Evolutionary conservation across 306 rosid genomes (phyloP).

Genomic region (Vigna angularis): DNA sequence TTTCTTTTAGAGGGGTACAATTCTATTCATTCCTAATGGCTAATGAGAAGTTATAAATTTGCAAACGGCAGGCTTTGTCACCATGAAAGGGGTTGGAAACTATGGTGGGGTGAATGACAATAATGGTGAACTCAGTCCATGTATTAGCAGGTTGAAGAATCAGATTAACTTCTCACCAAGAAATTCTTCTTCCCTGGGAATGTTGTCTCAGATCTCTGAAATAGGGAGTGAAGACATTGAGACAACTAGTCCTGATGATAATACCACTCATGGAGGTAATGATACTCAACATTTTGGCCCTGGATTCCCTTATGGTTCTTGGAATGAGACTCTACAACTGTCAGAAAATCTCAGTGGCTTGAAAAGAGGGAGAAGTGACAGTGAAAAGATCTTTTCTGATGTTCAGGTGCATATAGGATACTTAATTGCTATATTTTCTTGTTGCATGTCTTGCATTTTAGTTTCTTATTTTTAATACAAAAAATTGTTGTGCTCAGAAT

Average conservation of each 20-base stretch:
- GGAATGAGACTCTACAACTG: conserved; percentile 65
- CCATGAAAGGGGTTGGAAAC: conserved; percentile 57
- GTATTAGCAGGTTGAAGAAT: conserved; percentile 61
- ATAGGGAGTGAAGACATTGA: conserved; percentile 58
- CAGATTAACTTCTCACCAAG: conserved; percentile 66
- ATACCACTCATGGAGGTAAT: conserved; percentile 47
- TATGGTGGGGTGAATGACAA: conserved; percentile 48
- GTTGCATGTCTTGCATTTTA: not conserved
- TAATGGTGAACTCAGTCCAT: conserved; percentile 54
- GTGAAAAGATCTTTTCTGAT: conserved; percentile 57
- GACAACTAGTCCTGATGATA: conserved; percentile 53
- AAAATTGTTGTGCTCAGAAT: conserved; percentile 49
- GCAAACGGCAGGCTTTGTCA: conserved; percentile 57
- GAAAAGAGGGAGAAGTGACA: conserved; percentile 62
- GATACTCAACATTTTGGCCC: conserved; percentile 51
- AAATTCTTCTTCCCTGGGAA: conserved; percentile 61
- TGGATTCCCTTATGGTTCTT: conserved; percentile 64
- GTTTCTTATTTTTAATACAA: conserved; percentile 21
- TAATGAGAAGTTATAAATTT: conserved; percentile 26
- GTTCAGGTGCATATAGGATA: conserved; percentile 57
- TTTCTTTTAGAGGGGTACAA: not conserved
- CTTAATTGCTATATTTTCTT: not conserved
- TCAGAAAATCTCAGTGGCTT: conserved; percentile 52
- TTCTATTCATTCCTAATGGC: conserved; percentile 21
- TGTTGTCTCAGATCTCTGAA: conserved; percentile 72